Percentiles rank a stretch among this genome's conserved stretches.
Evolutionary conservation across 495 filamentous ascomycete genomes (phyloP).

Genomic region (Xylaria grammica): DNA sequence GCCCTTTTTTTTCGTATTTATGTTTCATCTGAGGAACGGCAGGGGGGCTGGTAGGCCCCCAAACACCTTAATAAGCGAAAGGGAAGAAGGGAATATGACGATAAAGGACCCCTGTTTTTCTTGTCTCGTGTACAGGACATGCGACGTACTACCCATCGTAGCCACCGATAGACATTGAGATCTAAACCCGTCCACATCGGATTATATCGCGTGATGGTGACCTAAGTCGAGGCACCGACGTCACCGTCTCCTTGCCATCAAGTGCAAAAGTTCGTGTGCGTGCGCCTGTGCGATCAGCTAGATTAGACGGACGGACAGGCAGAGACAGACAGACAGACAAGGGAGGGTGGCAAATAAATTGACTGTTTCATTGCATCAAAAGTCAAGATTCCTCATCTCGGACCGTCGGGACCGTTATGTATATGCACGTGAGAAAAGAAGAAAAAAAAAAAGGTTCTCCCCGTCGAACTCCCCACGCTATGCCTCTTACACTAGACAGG

Average conservation of each 20-base stretch:
- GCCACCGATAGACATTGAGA: slow-evolving; percentile 15
- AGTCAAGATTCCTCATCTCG: slow-evolving; percentile 10
- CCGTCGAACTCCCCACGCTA: too few species aligned
- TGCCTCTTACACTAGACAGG: too few species aligned
- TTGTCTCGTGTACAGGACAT: neutral
- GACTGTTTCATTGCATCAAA: neutral
- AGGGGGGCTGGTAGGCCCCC: neutral
- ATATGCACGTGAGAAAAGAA: slow-evolving; percentile 3
- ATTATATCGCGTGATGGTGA: slow-evolving; percentile 12
- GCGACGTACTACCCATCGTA: neutral
- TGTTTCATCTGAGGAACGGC: neutral
- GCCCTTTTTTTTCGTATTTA: neutral
- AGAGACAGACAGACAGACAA: neutral
- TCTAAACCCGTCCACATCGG: slow-evolving; percentile 4
- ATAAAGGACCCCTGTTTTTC: slow-evolving; percentile 9
- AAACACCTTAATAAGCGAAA: slow-evolving; percentile 5
- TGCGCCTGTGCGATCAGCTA: neutral
- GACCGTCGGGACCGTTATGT: slow-evolving; percentile 4
- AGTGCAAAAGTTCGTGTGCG: neutral
- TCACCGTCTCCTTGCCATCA: neutral
- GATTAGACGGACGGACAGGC: neutral
- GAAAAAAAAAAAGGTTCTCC: neutral
- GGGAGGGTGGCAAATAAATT: neutral
- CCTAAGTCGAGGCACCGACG: slow-evolving; percentile 8
- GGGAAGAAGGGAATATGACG: neutral